Percentiles rank a stretch among this genome's conserved stretches.
These are phyloP conservation scores for Ustilago loliicola DNA, from an alignment of 1,284 basidiomycete species.

Conservation along the genomic window DNA sequence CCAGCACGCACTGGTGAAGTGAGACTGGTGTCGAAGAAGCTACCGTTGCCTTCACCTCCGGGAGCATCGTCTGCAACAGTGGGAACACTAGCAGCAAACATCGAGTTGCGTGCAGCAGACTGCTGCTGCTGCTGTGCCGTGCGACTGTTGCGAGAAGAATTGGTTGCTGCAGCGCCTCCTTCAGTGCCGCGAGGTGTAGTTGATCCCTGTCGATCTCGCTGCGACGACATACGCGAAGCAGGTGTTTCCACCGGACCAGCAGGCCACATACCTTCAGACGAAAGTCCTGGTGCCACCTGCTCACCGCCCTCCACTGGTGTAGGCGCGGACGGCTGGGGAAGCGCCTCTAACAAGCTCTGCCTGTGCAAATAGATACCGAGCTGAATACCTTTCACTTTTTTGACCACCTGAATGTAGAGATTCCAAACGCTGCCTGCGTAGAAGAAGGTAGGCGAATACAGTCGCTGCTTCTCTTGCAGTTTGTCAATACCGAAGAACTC, in stretches of 20 bases:
- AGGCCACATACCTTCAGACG: constrained; percentile 10
- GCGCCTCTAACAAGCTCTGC: constrained; percentile 80
- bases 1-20: constrained; percentile 35
- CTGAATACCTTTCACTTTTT: constrained; percentile 80
- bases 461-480: constrained; percentile 81
- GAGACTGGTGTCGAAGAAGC: constrained; percentile 45
- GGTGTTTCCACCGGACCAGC: not conserved
- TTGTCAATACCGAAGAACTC: constrained; percentile 90
- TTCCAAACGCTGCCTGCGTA: constrained; percentile 80
- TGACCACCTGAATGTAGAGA: constrained; percentile 86
- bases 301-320: constrained; percentile 22
- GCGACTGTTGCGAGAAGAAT: not conserved
- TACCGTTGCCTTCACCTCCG: constrained; percentile 15
- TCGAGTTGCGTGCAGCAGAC: constrained; percentile 14
- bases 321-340: constrained; percentile 72
- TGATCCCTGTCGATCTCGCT: constrained; percentile 14
- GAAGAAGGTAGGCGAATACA: constrained; percentile 73
- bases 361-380: constrained; percentile 91
- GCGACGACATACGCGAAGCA: constrained; percentile 7
- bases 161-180: not conserved
- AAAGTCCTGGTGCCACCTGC: not conserved
- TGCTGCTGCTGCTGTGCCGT: constrained; percentile 13
- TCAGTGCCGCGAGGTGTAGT: constrained; percentile 16
- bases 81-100: not conserved
- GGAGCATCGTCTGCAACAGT: constrained; percentile 7